These are phyloP conservation scores for Cerioporus squamosus DNA, from an alignment of 1,284 basidiomycete species.

Conservation along the genomic window DNA sequence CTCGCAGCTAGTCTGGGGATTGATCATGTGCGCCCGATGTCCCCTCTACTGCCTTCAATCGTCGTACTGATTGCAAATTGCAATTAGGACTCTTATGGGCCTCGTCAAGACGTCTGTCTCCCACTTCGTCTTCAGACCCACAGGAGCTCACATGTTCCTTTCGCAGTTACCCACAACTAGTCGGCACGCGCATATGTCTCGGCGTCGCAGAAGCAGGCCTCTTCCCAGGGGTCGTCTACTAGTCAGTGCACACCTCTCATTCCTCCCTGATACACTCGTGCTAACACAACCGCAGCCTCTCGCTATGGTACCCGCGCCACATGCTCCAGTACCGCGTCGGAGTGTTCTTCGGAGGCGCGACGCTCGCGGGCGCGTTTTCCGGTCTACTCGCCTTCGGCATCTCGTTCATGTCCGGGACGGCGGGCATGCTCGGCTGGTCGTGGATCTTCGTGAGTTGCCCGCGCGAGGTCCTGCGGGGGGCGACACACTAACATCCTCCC, in stretches of 20 bases:
- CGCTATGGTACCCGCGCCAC: constrained; percentile 40
- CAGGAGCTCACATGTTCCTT: background rate
- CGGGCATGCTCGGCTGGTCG: constrained; percentile 46
- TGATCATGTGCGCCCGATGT: constrained; percentile 17
- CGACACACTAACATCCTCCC: constrained; percentile 38
- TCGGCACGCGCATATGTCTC: constrained; percentile 60
- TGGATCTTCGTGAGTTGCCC: constrained; percentile 48
- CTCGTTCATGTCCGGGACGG: constrained; percentile 46
- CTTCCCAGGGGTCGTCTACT: constrained; percentile 72
- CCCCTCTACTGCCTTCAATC: background rate
- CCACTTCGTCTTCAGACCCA: background rate
- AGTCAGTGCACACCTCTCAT: constrained; percentile 33
- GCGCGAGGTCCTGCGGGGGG: background rate
- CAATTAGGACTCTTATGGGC: constrained; percentile 63
- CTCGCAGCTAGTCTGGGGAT: constrained; percentile 29
- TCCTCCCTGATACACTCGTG: background rate
- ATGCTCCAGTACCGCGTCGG: constrained; percentile 40
- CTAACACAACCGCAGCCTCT: constrained; percentile 23
- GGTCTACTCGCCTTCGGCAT: constrained; percentile 49
- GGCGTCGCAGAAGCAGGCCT: constrained; percentile 73
- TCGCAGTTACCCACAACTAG: constrained; percentile 60
- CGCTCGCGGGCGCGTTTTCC: constrained; percentile 39
- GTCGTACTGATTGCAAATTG: background rate
- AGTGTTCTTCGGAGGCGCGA: constrained; percentile 41
- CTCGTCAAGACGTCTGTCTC: constrained; percentile 58